Evolutionary conservation across 2,329 filamentous ascomycete genomes (phyloP).

Genomic region (Biscogniauxia sp.): DNA sequence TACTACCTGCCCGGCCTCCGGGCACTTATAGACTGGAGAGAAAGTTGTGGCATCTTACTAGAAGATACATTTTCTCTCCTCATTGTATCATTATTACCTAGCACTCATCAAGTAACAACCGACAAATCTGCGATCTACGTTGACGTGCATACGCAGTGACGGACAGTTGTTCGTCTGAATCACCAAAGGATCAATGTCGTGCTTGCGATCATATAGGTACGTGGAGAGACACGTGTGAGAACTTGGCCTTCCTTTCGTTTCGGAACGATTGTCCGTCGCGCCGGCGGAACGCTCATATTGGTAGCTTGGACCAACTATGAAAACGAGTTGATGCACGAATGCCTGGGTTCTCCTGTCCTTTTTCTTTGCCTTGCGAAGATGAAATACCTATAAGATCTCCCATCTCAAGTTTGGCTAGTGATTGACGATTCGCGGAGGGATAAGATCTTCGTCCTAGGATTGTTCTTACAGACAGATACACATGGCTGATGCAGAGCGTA

Average conservation of each 20-base stretch:
- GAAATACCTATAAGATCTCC: neutral
- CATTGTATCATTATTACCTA: neutral
- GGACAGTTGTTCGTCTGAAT: neutral
- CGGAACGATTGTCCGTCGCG: neutral
- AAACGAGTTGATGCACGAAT: neutral
- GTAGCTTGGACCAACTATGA: neutral
- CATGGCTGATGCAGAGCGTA: neutral
- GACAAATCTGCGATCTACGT: neutral
- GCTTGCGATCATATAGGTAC: neutral
- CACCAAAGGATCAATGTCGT: neutral
- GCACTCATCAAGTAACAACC: neutral
- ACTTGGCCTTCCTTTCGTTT: neutral
- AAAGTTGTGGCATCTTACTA: neutral
- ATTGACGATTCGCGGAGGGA: neutral
- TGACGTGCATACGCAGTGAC: neutral
- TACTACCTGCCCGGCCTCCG: no score
- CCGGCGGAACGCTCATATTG: neutral
- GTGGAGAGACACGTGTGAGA: neutral
- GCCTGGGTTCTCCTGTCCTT: no score
- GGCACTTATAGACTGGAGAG: neutral
- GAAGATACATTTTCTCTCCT: neutral
- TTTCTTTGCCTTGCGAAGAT: neutral
- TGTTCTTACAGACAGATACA: neutral
- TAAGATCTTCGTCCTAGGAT: neutral
- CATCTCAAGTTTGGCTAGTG: neutral